Percentiles rank a stretch among this genome's conserved stretches.
These are phyloP conservation scores for Globisporangium megalacanthum DNA, from an alignment of 352 stramenopile genomes.

Conservation along the genomic window DNA sequence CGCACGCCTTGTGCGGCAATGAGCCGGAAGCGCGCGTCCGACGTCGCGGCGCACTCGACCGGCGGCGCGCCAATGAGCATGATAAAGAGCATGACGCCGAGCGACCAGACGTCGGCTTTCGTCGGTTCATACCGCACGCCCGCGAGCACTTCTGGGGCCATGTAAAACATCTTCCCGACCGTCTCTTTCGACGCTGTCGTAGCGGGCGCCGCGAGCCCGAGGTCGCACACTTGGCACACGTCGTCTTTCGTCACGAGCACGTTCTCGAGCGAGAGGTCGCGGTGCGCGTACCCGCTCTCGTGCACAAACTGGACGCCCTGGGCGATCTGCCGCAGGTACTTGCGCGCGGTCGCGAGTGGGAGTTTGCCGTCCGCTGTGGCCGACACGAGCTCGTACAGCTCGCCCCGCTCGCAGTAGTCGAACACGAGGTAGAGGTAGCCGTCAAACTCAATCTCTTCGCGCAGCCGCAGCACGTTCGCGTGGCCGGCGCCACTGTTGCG, in stretches of 20 bases:
- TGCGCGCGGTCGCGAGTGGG: slow-evolving; percentile 22
- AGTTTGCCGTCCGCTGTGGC: slow-evolving; percentile 47
- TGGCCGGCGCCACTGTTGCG: slow-evolving; percentile 58
- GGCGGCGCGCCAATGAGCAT: slow-evolving; percentile 67
- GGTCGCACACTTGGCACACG: slow-evolving; percentile 78
- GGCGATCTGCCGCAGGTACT: slow-evolving; percentile 70
- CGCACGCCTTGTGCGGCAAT: slow-evolving; percentile 51
- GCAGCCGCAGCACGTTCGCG: slow-evolving; percentile 54
- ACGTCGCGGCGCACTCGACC: slow-evolving; percentile 49
- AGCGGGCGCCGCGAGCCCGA: slow-evolving; percentile 57
- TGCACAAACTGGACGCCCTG: slow-evolving; percentile 72
- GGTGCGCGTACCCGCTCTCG: slow-evolving; percentile 67
- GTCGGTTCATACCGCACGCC: slow-evolving; percentile 54
- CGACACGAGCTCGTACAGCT: slow-evolving; percentile 80
- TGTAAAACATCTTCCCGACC: slow-evolving; percentile 85
- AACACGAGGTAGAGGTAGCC: slow-evolving; percentile 78
- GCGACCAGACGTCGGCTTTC: slow-evolving; percentile 82
- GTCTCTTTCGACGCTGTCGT: slow-evolving; percentile 38
- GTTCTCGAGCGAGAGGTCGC: slow-evolving; percentile 83
- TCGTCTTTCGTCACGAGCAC: slow-evolving; percentile 70
- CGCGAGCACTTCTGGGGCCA: slow-evolving; percentile 76
- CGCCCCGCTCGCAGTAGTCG: slow-evolving; percentile 60
- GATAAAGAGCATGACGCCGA: slow-evolving; percentile 85
- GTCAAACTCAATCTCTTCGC: slow-evolving; percentile 76
- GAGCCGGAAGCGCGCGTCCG: slow-evolving; percentile 59